Conservation (phyloP, 139 green algal species). For the Gonium pectorale region DNA sequence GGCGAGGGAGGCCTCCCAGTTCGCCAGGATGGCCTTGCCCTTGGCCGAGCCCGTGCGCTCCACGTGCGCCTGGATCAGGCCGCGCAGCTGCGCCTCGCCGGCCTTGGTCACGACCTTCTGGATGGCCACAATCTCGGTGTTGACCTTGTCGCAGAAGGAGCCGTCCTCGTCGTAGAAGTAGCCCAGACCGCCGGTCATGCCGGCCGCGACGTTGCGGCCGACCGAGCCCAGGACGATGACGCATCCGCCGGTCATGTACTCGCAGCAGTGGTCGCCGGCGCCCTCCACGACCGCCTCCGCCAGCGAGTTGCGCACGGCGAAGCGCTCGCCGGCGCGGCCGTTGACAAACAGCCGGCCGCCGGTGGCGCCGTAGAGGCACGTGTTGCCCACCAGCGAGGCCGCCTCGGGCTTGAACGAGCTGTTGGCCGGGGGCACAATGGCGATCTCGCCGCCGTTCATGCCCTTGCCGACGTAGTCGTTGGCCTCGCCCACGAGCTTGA, state of each 20-base stretch:
- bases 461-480: constrained; percentile 99
- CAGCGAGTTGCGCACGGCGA: constrained; percentile 90
- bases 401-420: constrained; percentile 71
- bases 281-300: constrained; percentile 96
- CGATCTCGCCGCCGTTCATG: constrained; percentile 96
- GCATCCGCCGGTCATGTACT: constrained; percentile 97
- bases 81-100: constrained; percentile 89
- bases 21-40: constrained; percentile 79
- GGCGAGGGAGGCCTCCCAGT: constrained; percentile 81
- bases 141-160: constrained; percentile 93
- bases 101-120: constrained; percentile 90
- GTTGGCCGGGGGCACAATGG: constrained; percentile 87
- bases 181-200: constrained; percentile 97
- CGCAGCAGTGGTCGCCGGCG: constrained; percentile 97
- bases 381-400: constrained; percentile 96
- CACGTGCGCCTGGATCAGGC: constrained; percentile 86
- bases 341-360: constrained; percentile 95
- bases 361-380: constrained; percentile 98
- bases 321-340: constrained; percentile 88
- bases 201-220: constrained; percentile 96
- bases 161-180: constrained; percentile 98
- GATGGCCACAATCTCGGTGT: constrained; percentile 96
- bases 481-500: constrained; percentile 93
- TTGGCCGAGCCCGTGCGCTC: constrained; percentile 85
- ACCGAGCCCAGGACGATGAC: constrained; percentile 81